These are phyloP conservation scores for Pichia sp. DNA, from an alignment of 1,139 yeast species.

Conservation along the genomic window DNA sequence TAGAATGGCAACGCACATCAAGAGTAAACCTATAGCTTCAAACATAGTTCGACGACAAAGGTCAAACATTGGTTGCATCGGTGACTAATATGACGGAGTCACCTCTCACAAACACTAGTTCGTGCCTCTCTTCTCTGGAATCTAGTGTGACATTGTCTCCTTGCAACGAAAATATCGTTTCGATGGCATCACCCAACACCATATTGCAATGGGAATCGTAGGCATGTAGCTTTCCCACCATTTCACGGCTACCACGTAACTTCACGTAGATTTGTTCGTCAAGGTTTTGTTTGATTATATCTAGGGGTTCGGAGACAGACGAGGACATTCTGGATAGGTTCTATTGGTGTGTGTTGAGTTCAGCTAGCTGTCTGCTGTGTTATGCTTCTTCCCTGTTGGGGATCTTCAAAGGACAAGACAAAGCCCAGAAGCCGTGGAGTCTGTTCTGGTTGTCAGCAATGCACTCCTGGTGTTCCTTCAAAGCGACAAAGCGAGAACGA, in stretches of 20 bases:
- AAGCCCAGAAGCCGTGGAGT: background rate
- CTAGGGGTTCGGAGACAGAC: conserved; percentile 63
- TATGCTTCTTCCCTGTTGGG: too few relatives aligned
- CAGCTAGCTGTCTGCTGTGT: background rate
- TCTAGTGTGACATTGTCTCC: conserved; percentile 43
- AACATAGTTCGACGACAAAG: background rate
- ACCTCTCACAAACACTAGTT: conserved; percentile 94
- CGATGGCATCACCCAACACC: conserved; percentile 90
- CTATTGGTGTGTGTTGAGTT: background rate
- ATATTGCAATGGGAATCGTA: conserved; percentile 96
- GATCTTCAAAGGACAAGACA: too few relatives aligned
- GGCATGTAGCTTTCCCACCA: conserved; percentile 87
- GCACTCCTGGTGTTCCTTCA: background rate
- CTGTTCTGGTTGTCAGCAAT: background rate
- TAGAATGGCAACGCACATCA: too few relatives aligned
- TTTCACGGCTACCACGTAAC: conserved; percentile 90
- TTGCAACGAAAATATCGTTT: conserved; percentile 61
- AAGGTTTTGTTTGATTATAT: conserved; percentile 76
- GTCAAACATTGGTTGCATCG: conserved; percentile 27
- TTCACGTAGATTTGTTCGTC: conserved; percentile 88
- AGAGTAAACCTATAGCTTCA: background rate
- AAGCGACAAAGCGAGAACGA: background rate
- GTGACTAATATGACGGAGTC: conserved; percentile 74
- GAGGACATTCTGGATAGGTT: conserved; percentile 10
- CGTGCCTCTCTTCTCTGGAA: conserved; percentile 61